Evolutionary conservation across 1,284 basidiomycete species (phyloP).

Genomic region (Inonotus obliquus): DNA sequence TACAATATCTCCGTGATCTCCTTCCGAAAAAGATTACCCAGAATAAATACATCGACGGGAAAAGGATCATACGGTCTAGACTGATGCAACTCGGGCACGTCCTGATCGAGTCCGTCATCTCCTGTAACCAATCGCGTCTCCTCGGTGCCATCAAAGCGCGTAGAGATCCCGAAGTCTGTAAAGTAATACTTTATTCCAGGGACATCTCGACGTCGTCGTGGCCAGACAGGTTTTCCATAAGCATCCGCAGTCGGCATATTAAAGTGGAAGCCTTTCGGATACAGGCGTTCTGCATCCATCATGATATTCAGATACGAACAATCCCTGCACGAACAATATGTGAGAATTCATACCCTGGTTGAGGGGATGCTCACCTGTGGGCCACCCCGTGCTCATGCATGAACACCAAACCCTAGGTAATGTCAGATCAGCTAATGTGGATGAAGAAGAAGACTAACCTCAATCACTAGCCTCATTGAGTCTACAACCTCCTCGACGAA

Average conservation of each 20-base stretch:
- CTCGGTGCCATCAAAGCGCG: no score
- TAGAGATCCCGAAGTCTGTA: conserved; percentile 29
- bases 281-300: conserved; percentile 27
- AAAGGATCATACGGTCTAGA: conserved; percentile 8
- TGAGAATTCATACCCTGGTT: background rate
- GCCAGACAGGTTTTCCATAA: background rate
- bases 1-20: background rate
- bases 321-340: conserved; percentile 21
- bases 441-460: background rate
- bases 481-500: conserved; percentile 29
- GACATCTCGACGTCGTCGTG: conserved; percentile 8
- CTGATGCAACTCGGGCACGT: background rate
- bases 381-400: background rate
- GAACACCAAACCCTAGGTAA: background rate
- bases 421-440: no score
- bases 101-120: background rate
- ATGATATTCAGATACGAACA: conserved; percentile 26
- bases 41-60: conserved; percentile 6
- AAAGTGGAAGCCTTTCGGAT: conserved; percentile 26
- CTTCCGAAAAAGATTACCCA: conserved; percentile 9
- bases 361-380: conserved; percentile 6
- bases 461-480: conserved; percentile 30
- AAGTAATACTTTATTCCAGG: conserved; percentile 25
- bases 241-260: conserved; percentile 1
- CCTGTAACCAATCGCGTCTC: background rate